Evolutionary conservation across 495 filamentous ascomycete genomes (phyloP), one percentile per base, ranked within the genome.

Genomic region (Aspergillus avenaceus): DNA sequence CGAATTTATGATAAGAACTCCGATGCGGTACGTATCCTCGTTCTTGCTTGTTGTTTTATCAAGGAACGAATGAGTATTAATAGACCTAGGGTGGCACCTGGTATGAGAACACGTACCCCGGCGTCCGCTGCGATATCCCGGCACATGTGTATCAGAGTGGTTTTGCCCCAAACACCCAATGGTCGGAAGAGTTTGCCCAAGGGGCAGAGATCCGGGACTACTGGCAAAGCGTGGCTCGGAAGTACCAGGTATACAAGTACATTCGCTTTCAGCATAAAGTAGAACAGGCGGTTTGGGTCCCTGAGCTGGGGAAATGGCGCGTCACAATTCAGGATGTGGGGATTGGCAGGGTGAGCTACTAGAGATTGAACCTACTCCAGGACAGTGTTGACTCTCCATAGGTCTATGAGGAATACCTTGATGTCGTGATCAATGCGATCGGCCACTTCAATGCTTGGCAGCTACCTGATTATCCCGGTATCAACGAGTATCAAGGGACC

Each of bases 111-210:
- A 73, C 65, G 8, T 83, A 83, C 52, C 81, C 81, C 2, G 81
- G 81, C 2, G 75, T 81, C 6, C 63, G 75, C 34, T 83, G 79
- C 50, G 85, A 88, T 63, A 81, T 87, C n/a, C 84, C 84, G 6
- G 74, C 86, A 2, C 84, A 89, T 69, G 79, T 79, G 12, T 89
- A 89, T 59, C 83, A 86, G 58, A 79, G 78, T 3, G 78, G 75
- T 16, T 88, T 87, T 55, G 71, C 73, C 11, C 82, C 84, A 2
- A 87, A 87, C 49, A 74, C 74, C 0, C 71, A 84, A 58, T 89
- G 86, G 85, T 75, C 73, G 0, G 74, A 83, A 53, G 74, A 84
- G 47, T 88, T 83, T 50, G 81, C 85, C 2, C 73, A 79, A 26
- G 82, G 83, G 0, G 61, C 61, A 11, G 85, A 90, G 58, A 88